Percentiles rank a stretch among this genome's conserved stretches.
These are phyloP conservation scores for Quillaja saponaria DNA, from an alignment of 306 rosid genomes.

Conservation along the genomic window DNA sequence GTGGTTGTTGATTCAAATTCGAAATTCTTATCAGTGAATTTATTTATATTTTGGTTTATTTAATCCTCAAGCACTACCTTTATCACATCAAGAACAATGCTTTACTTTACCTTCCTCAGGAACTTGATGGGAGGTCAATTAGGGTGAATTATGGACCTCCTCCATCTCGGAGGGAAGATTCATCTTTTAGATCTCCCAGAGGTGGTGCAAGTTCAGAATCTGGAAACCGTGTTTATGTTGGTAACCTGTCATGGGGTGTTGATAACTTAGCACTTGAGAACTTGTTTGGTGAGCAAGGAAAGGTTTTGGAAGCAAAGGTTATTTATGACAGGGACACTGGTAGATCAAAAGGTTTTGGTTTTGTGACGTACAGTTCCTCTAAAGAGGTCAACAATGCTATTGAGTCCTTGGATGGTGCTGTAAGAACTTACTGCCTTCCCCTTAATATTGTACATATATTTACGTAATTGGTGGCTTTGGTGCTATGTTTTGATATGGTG, in stretches of 20 bases:
- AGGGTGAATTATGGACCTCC: slow-evolving; percentile 92
- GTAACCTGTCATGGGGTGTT: slow-evolving; percentile 96
- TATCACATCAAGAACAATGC: neutral
- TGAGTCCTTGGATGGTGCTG: slow-evolving; percentile 77
- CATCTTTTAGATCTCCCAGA: slow-evolving; percentile 46
- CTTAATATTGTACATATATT: neutral
- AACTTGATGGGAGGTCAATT: slow-evolving; percentile 74
- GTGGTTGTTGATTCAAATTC: too few species aligned
- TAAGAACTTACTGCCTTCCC: slow-evolving; percentile 40
- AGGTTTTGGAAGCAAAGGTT: slow-evolving; percentile 86
- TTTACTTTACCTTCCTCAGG: slow-evolving; percentile 45
- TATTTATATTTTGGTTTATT: too few species aligned
- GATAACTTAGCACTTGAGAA: slow-evolving; percentile 70
- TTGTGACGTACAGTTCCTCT: slow-evolving; percentile 68
- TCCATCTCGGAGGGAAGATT: slow-evolving; percentile 52
- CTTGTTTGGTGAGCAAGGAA: slow-evolving; percentile 75
- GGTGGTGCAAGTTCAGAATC: slow-evolving; percentile 34
- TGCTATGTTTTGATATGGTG: slow-evolving; percentile 1
- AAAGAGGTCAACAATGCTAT: slow-evolving; percentile 76
- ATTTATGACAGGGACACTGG: slow-evolving; percentile 96
- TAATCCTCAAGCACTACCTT: too few species aligned
- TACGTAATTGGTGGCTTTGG: neutral
- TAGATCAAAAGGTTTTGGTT: slow-evolving; percentile 92
- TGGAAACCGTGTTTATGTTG: slow-evolving; percentile 68
- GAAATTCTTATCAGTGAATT: too few species aligned